These are phyloP conservation scores for Aspergillaceae sp. DNA, from an alignment of 2,329 filamentous ascomycete genomes.

Conservation along the genomic window DNA sequence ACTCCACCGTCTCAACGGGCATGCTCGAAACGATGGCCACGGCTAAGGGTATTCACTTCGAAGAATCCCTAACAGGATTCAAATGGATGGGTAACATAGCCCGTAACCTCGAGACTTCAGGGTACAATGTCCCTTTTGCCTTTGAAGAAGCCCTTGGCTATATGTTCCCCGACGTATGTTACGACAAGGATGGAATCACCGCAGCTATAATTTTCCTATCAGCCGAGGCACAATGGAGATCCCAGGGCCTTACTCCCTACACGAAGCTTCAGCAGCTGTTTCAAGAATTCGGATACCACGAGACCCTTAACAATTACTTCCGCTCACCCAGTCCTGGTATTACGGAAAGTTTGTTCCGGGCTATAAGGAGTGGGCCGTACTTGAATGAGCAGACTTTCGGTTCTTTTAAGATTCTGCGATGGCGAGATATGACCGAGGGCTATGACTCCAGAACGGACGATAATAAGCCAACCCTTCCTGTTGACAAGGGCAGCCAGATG, in stretches of 20 bases:
- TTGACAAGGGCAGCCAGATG: conserved; percentile 53
- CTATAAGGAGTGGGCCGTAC: conserved; percentile 41
- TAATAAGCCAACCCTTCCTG: conserved; percentile 46
- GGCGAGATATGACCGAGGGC: conserved; percentile 55
- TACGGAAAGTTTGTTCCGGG: conserved; percentile 47
- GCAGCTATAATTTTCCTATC: conserved; percentile 53
- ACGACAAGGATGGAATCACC: conserved; percentile 58
- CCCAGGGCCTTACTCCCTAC: conserved; percentile 48
- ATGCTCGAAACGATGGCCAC: conserved; percentile 52
- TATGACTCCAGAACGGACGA: conserved; percentile 49
- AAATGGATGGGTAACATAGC: conserved; percentile 60
- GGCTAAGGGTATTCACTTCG: conserved; percentile 48
- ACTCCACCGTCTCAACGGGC: conserved; percentile 56
- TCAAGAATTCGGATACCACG: conserved; percentile 50
- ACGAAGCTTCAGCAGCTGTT: conserved; percentile 51
- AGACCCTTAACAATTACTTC: conserved; percentile 57
- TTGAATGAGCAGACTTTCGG: conserved; percentile 43
- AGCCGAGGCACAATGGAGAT: conserved; percentile 44
- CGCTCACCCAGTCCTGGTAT: conserved; percentile 47
- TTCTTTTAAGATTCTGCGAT: conserved; percentile 44
- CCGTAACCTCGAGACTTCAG: conserved; percentile 41
- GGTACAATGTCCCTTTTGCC: conserved; percentile 48
- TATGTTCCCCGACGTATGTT: conserved; percentile 55
- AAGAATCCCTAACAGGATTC: conserved; percentile 57
- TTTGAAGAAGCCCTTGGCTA: conserved; percentile 61